Evolutionary conservation across 2,329 filamentous ascomycete genomes (phyloP).

Genomic region (Aquanectria penicillioides): DNA sequence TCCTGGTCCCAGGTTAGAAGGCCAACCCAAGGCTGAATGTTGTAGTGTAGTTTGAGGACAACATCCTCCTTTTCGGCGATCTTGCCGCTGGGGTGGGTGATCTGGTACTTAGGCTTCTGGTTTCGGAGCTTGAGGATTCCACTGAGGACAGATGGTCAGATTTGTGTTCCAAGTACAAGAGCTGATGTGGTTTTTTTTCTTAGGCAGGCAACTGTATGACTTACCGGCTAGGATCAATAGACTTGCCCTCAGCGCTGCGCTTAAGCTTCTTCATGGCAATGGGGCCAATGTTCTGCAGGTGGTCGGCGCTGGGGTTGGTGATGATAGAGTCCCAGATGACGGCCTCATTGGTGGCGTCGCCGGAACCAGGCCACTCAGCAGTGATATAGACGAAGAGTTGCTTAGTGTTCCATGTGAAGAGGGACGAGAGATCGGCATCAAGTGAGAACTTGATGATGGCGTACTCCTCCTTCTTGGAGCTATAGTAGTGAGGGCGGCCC

Average conservation of each 20-base stretch:
- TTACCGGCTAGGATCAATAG: constrained; percentile 67
- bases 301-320: constrained; percentile 73
- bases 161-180: neutral
- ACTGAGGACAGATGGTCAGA: constrained; percentile 48
- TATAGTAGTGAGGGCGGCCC: constrained; percentile 96
- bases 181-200: no score
- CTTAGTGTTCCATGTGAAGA: constrained; percentile 99
- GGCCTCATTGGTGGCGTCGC: constrained; percentile 70
- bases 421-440: constrained; percentile 86
- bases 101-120: constrained; percentile 95
- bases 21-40: constrained; percentile 97
- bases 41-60: constrained; percentile 86
- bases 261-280: constrained; percentile 70
- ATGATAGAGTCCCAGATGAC: constrained; percentile 98
- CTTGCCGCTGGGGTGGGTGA: constrained; percentile 86
- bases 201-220: no score
- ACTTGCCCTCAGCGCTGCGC: constrained; percentile 68
- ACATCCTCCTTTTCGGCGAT: constrained; percentile 80
- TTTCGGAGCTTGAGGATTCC: constrained; percentile 82
- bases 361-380: constrained; percentile 69
- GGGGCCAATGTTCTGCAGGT: constrained; percentile 69
- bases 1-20: constrained; percentile 82
- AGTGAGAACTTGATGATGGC: constrained; percentile 94
- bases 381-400: constrained; percentile 97
- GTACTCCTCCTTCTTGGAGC: constrained; percentile 91